A percentile compares a stretch with the other conserved stretches of the same genome.
phyloP scores from a whole-genome alignment of 768 basidiomycete genomes.

The Tephrocybe sp. region DNA sequence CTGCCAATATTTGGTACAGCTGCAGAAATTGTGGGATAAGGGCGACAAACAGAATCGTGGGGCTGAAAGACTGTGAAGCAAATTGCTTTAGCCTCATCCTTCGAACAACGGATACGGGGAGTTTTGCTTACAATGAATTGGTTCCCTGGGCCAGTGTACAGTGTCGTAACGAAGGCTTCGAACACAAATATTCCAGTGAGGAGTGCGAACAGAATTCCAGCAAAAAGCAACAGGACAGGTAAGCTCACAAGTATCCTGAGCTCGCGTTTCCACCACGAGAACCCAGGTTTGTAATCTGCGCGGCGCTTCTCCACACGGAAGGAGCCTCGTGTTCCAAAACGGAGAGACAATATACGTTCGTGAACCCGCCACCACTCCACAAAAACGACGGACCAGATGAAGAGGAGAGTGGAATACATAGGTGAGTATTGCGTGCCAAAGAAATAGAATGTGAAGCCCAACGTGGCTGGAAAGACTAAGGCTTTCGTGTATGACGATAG shows the following conservation, averaged over 20 bases:
- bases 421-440: conserved; percentile 74
- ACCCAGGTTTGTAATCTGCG: conserved; percentile 52
- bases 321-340: conserved; percentile 79
- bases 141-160: conserved; percentile 88
- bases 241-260: conserved; percentile 64
- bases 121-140: conserved; percentile 64
- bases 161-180: conserved; percentile 85
- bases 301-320: conserved; percentile 76
- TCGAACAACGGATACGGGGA: neutral
- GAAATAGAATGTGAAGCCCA: conserved; percentile 72
- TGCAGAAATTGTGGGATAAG: conserved; percentile 80
- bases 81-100: neutral
- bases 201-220: conserved; percentile 63
- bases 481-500: conserved; percentile 81
- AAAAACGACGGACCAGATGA: conserved; percentile 84
- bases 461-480: conserved; percentile 70
- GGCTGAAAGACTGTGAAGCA: conserved; percentile 62
- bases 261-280: conserved; percentile 77
- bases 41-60: conserved; percentile 80
- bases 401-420: conserved; percentile 70
- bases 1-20: conserved; percentile 69
- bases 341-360: conserved; percentile 79
- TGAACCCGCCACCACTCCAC: conserved; percentile 92
- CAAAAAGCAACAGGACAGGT: conserved; percentile 75
- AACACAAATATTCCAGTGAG: conserved; percentile 83